Percentiles rank a stretch among this genome's conserved stretches.
phyloP scores from a whole-genome alignment of 257 asterid species.

The Fraxinus pennsylvanica region DNA sequence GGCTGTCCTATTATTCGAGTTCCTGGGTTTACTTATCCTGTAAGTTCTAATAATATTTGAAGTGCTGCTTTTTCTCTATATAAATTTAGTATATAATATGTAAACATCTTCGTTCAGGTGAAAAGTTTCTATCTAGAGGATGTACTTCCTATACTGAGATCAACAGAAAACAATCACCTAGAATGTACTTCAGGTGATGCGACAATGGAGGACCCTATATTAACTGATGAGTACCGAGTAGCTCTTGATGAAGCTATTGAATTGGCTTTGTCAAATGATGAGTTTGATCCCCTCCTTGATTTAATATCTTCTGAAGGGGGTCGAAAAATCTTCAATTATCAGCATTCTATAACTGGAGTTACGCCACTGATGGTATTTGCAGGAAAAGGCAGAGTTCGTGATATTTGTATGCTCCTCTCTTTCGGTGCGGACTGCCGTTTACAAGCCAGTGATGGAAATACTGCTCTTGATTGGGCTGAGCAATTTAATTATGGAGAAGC shows the following conservation, averaged over 20 bases:
- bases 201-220: conserved; percentile 35
- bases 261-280: conserved; percentile 62
- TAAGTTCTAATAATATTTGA: conserved; percentile 30
- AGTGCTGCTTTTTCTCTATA: conserved; percentile 16
- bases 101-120: conserved; percentile 52
- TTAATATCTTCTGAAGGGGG: conserved; percentile 62
- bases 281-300: conserved; percentile 69
- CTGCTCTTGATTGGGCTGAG: conserved; percentile 76
- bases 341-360: conserved; percentile 72
- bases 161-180: conserved; percentile 42
- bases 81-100: conserved; percentile 19
- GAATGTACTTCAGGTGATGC: conserved; percentile 24
- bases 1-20: conserved; percentile 87
- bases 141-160: conserved; percentile 61
- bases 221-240: conserved; percentile 58
- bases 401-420: conserved; percentile 86
- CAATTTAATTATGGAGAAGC: conserved; percentile 54
- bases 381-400: conserved; percentile 70
- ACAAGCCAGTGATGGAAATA: conserved; percentile 55
- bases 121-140: conserved; percentile 78
- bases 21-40: conserved; percentile 94
- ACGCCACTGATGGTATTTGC: conserved; percentile 91
- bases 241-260: conserved; percentile 85
- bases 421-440: conserved; percentile 68
- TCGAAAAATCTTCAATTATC: conserved; percentile 54